A percentile compares a stretch with the other conserved stretches of the same genome.
Conservation (phyloP, 75 land plant species). For the Isoetes taiwanensis region DNA sequence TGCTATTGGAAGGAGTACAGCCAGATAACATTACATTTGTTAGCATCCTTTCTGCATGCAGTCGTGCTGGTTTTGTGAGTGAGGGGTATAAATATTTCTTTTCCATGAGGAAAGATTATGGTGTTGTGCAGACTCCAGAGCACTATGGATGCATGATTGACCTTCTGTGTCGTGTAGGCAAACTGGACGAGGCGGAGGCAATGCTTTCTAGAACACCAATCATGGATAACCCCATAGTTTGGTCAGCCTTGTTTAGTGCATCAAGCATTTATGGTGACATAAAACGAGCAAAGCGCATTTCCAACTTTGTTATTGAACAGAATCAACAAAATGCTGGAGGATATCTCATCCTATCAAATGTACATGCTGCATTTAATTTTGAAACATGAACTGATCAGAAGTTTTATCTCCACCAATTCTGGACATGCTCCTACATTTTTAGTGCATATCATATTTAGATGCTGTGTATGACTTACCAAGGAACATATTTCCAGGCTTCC, state of each 20-base stretch:
- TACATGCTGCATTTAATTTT: no score
- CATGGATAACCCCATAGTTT: conserved; percentile 23
- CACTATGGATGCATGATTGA: conserved; percentile 42
- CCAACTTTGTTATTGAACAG: conserved; percentile 14
- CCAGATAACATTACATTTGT: no score
- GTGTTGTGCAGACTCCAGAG: conserved; percentile 16
- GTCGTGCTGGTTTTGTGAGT: conserved; percentile 4
- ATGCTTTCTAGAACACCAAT: conserved; percentile 28
- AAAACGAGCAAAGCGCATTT: conserved; percentile 18
- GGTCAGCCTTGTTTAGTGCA: conserved; percentile 34
- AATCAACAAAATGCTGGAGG: conserved; percentile 32
- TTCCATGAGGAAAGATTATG: conserved; percentile 3
- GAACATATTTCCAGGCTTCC: no score
- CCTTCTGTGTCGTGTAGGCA: conserved; percentile 28
- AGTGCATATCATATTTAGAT: no score
- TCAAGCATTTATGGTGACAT: conserved; percentile 24
- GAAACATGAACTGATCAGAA: no score
- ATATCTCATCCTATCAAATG: conserved; percentile 33
- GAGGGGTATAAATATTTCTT: conserved; percentile 3
- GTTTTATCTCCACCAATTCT: no score
- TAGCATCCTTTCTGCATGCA: no score
- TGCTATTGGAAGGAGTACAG: no score
- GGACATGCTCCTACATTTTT: no score
- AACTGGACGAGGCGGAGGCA: conserved; percentile 28
- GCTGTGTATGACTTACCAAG: no score